Percentiles rank a stretch among this genome's conserved stretches.
These are phyloP conservation scores for Condylostoma magnum DNA, from an alignment of 169 alveolate genomes.

Conservation along the genomic window DNA sequence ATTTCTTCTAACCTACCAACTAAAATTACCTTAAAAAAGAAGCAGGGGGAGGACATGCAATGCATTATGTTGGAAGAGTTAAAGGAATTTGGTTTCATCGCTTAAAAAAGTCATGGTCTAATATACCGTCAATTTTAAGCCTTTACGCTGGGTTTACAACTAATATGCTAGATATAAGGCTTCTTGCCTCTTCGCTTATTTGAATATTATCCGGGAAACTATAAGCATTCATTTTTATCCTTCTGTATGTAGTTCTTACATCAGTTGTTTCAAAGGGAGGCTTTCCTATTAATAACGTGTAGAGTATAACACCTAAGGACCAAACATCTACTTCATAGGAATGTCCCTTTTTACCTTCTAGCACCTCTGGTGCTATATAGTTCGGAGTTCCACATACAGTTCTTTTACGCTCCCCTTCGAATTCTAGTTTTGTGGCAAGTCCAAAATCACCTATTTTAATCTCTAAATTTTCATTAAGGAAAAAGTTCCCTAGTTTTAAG, in stretches of 20 bases:
- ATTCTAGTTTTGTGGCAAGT: conserved; percentile 76
- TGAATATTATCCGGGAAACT: conserved; percentile 72
- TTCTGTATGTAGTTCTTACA: conserved; percentile 79
- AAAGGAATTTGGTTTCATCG: too few species aligned
- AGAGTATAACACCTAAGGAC: conserved; percentile 86
- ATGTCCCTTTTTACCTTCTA: conserved; percentile 66
- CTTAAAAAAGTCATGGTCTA: too few species aligned
- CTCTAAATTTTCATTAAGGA: conserved; percentile 75
- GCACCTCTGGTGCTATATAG: conserved; percentile 82
- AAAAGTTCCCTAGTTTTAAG: conserved; percentile 82
- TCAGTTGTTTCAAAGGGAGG: conserved; percentile 84
- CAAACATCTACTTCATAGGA: conserved; percentile 79
- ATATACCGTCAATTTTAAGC: conserved; percentile 70
- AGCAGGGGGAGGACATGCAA: too few species aligned
- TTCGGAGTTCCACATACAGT: conserved; percentile 88
- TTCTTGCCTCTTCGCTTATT: conserved; percentile 58
- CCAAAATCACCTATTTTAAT: conserved; percentile 86
- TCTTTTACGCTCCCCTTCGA: conserved; percentile 72
- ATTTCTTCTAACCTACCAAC: too few species aligned
- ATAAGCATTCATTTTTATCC: conserved; percentile 72
- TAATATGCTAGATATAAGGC: conserved; percentile 70
- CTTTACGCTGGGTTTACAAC: conserved; percentile 75
- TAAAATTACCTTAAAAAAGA: too few species aligned
- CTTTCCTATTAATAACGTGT: conserved; percentile 72
- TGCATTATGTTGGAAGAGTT: too few species aligned